Evolutionary conservation across 139 green algal species (phyloP).

Genomic region (Parachlorella kessleri): DNA sequence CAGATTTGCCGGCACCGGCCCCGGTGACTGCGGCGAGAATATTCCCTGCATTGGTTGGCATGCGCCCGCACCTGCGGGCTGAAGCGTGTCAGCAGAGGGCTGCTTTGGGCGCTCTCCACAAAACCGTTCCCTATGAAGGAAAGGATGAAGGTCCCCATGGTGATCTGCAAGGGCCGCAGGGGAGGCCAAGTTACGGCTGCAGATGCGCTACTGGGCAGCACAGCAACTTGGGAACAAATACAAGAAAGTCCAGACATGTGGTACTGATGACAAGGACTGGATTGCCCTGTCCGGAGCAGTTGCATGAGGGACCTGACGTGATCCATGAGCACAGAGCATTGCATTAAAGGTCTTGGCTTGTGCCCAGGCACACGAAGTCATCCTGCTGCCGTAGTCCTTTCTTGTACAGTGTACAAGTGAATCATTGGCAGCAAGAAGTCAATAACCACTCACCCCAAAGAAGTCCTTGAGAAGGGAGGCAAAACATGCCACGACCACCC

Average conservation of each 20-base stretch:
- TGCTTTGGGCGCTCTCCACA: constrained; percentile 49
- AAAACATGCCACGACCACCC: constrained; percentile 58
- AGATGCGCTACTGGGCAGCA: background rate
- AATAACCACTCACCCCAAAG: constrained; percentile 68
- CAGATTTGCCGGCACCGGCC: no score
- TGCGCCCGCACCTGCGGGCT: constrained; percentile 27
- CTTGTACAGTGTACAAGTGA: no score
- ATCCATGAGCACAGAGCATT: no score
- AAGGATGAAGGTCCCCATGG: constrained; percentile 90
- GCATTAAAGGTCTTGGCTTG: no score
- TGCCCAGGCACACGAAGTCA: no score
- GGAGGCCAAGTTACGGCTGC: background rate
- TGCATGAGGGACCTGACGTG: no score
- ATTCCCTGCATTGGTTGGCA: no score
- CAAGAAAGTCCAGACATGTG: background rate
- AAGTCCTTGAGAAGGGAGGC: constrained; percentile 83
- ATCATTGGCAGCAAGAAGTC: no score
- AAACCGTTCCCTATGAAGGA: constrained; percentile 89
- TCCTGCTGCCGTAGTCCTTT: no score
- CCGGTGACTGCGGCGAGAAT: no score
- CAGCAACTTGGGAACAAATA: background rate
- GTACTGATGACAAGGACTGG: no score
- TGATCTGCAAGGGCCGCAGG: constrained; percentile 73
- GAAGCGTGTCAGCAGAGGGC: constrained; percentile 26
- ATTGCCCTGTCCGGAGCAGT: no score